Base-by-base conservation (phyloP, 2,329 filamentous ascomycete genomes). In the Calonectria hawksworthii region DNA sequence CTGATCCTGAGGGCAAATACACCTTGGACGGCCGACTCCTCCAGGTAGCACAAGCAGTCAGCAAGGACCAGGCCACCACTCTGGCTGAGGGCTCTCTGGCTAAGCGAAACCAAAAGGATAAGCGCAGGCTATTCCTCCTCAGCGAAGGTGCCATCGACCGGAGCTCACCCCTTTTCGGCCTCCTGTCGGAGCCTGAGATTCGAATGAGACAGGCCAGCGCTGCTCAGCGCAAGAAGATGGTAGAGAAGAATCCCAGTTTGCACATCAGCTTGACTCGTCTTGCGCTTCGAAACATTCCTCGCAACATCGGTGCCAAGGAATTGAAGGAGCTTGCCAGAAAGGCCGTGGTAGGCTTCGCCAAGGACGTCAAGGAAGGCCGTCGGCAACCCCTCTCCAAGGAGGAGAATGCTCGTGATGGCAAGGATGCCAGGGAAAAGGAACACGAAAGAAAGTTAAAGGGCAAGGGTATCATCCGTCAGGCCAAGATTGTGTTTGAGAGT, bases 401-500 rank as follows among this genome's bases (percentile, higher is more conserved):
- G 81, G 98, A 99, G 84, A 90, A 95, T 68, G 88, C 91, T 21
- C 93, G 97, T 51, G 96, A 95, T 66, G 94, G 94, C 14, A 93
- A 94, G 38, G 93, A 94, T 64, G 96, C 96, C 88, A 93, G 91
- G 79, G 93, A 95, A 74, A 94, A 95, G 4, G 97, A 99, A 82
- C 92, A 91, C 64, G 89, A 93, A 76, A 92, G 97, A 70, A 98
- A 94, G 83, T 87, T 91, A 78, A 95, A 96, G 84, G 94, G 95
- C 70, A 97, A 96, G 83, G 91, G 91, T 73, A 95, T 99, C 65
- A 95, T 99, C 54, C 94, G 92, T 80, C 97, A 99, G 86, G 94
- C 96, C 71, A 99, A 98, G 88, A 92, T 99, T 70, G 94, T 99
- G 47, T 99, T 97, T 82, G 97, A 99, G 87, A 94, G 94, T 71